Percentiles rank a stretch among this genome's conserved stretches.
Conservation (phyloP, 179 eudicot genomes). For the Heliamphora pulchella region DNA sequence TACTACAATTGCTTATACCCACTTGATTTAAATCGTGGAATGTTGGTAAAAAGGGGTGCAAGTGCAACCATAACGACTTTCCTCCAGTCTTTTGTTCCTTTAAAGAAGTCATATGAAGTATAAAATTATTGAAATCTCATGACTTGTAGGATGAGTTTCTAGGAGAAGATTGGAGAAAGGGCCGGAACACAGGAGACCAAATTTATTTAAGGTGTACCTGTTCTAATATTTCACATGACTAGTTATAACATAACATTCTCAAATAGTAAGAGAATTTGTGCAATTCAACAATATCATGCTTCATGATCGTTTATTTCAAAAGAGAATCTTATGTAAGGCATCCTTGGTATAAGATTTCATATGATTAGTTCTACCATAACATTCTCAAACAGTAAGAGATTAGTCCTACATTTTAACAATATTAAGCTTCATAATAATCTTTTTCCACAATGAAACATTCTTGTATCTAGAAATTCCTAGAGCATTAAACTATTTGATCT, state of each 20-base stretch:
- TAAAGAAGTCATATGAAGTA: too few species aligned
- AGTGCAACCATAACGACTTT: too few species aligned
- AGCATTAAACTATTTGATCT: neutral
- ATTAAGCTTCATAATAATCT: neutral
- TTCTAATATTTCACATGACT: neutral
- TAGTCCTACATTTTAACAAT: neutral
- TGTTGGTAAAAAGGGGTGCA: too few species aligned
- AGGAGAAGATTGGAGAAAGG: neutral
- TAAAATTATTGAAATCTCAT: too few species aligned
- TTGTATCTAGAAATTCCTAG: neutral
- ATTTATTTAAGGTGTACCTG: neutral
- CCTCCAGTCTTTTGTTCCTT: too few species aligned
- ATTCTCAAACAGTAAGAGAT: neutral
- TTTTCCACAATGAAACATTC: neutral
- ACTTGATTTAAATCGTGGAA: too few species aligned
- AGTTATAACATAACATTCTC: too few species aligned
- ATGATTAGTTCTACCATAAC: neutral
- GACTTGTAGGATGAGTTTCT: neutral
- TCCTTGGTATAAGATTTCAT: too few species aligned
- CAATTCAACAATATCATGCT: too few species aligned
- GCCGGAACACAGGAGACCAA: neutral
- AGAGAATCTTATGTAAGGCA: too few species aligned
- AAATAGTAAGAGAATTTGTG: too few species aligned
- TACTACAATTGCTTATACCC: neutral
- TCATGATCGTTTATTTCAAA: too few species aligned